These are phyloP conservation scores for Ramalina peruviana DNA, from an alignment of 495 filamentous ascomycete genomes.

Conservation along the genomic window DNA sequence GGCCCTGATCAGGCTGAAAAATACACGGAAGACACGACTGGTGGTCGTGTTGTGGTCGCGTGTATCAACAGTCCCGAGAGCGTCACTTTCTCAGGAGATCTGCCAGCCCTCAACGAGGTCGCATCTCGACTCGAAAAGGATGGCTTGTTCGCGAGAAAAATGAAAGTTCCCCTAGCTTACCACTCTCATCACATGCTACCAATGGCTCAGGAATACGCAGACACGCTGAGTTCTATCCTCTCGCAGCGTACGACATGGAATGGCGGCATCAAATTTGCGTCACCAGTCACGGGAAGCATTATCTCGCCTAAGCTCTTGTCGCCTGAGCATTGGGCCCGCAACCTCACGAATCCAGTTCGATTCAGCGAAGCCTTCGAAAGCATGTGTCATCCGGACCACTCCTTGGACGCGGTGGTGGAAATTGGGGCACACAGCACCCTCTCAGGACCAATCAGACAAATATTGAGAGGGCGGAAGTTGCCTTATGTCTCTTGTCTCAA, in stretches of 20 bases:
- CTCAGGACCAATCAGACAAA: conserved; percentile 30
- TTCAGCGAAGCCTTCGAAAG: conserved; percentile 22
- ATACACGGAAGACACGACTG: conserved; percentile 24
- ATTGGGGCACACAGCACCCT: conserved; percentile 36
- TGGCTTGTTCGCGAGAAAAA: conserved; percentile 23
- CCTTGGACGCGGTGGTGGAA: conserved; percentile 28
- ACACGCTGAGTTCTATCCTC: conserved; percentile 19
- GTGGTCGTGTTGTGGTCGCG: conserved; percentile 14
- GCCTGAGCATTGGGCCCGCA: conserved; percentile 29
- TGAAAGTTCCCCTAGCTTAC: conserved; percentile 41
- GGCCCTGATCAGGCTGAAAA: conserved; percentile 11
- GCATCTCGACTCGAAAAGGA: conserved; percentile 27
- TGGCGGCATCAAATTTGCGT: conserved; percentile 18
- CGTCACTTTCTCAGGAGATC: conserved; percentile 23
- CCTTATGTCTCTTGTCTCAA: conserved; percentile 24
- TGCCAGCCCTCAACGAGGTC: conserved; percentile 30
- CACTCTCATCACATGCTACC: conserved; percentile 30
- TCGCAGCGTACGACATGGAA: conserved; percentile 1
- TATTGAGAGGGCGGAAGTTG: conserved; percentile 11
- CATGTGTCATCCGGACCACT: not conserved
- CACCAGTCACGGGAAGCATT: conserved; percentile 26
- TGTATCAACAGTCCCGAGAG: conserved; percentile 24
- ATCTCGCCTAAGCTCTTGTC: conserved; percentile 9
- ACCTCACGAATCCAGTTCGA: conserved; percentile 26
- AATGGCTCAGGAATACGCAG: conserved; percentile 22